Conservation (phyloP, 2,329 filamentous ascomycete genomes). For the Fusarium ramigenum region DNA sequence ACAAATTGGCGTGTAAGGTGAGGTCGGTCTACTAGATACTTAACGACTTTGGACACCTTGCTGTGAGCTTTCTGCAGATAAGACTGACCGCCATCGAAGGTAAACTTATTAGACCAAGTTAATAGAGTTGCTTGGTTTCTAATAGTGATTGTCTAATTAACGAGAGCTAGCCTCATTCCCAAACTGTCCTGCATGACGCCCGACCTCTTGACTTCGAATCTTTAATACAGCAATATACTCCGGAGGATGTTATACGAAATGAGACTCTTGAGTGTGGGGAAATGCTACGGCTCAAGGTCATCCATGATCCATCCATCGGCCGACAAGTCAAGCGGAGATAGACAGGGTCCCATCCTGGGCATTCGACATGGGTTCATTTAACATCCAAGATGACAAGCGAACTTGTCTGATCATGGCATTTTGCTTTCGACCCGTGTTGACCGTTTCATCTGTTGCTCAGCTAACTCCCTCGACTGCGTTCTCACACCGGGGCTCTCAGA, state of each 20-base stretch:
- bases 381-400: constrained; percentile 5
- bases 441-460: background rate
- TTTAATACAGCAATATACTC: constrained; percentile 2
- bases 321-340: constrained; percentile 18
- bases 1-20: constrained; percentile 2
- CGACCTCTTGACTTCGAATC: constrained; percentile 16
- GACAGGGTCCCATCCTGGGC: background rate
- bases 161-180: background rate
- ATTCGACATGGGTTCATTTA: constrained; percentile 18
- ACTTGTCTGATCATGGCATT: constrained; percentile 6
- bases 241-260: constrained; percentile 33
- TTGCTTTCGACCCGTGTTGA: background rate
- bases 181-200: background rate
- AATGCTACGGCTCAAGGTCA: constrained; percentile 13
- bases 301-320: constrained; percentile 18
- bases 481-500: background rate
- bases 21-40: background rate
- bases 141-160: background rate
- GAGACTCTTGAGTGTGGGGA: constrained; percentile 29
- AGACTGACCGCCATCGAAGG: constrained; percentile 12
- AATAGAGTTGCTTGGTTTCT: background rate
- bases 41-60: background rate
- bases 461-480: background rate
- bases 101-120: background rate
- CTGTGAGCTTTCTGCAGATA: background rate